Conservation (phyloP, 1,284 basidiomycete species). For the Tremellales sp. region DNA sequence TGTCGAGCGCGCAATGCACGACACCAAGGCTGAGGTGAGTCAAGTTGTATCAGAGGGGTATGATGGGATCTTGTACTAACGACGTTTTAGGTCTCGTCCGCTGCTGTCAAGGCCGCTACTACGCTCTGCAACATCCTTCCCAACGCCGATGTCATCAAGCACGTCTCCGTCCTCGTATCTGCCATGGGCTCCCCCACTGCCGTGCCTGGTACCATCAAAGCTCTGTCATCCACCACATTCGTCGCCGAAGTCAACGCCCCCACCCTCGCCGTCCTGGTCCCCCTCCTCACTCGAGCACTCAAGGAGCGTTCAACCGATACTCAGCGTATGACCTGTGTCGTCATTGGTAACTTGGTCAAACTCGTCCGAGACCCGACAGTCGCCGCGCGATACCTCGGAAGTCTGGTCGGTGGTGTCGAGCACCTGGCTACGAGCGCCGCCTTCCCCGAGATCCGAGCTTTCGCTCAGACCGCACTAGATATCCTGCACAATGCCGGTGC, state of each 20-base stretch:
- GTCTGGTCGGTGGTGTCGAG: slow-evolving; percentile 85
- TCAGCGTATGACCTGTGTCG: slow-evolving; percentile 75
- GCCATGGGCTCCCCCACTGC: slow-evolving; percentile 84
- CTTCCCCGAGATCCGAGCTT: slow-evolving; percentile 95
- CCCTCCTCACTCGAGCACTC: slow-evolving; percentile 83
- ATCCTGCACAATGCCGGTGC: slow-evolving; percentile 77
- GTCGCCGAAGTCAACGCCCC: slow-evolving; percentile 96
- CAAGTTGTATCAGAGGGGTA: background rate
- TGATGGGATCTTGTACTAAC: background rate
- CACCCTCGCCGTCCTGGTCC: slow-evolving; percentile 92
- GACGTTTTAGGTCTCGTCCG: slow-evolving; percentile 66
- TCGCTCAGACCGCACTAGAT: slow-evolving; percentile 72
- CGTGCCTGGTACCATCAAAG: slow-evolving; percentile 92
- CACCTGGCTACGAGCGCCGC: slow-evolving; percentile 87
- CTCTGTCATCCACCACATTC: slow-evolving; percentile 84
- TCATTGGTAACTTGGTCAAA: slow-evolving; percentile 96
- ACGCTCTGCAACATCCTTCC: slow-evolving; percentile 86
- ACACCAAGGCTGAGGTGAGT: slow-evolving; percentile 88
- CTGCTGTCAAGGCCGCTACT: slow-evolving; percentile 89
- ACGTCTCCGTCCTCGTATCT: slow-evolving; percentile 85
- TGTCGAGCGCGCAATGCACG: slow-evolving; percentile 90
- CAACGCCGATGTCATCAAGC: slow-evolving; percentile 88
- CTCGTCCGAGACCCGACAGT: slow-evolving; percentile 89
- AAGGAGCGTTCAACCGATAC: slow-evolving; percentile 97
- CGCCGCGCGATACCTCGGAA: slow-evolving; percentile 82